Evolutionary conservation across 371 early-diverging fungal species (phyloP).

Genomic region (Mucor saturninus): DNA sequence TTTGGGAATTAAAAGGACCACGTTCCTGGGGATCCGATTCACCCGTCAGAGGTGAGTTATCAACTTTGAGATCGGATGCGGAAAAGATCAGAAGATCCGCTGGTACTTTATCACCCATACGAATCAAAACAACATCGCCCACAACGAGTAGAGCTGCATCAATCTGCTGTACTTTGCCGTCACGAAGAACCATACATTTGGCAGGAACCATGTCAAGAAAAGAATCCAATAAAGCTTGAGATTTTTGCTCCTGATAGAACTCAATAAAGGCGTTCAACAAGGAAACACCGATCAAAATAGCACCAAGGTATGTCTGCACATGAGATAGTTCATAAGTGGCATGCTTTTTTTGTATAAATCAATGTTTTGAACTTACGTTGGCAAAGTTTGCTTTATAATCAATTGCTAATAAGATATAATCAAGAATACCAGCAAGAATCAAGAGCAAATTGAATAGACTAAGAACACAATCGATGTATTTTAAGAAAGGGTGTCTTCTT

Average conservation of each 20-base stretch:
- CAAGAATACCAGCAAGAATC: conserved; percentile 80
- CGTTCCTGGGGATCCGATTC: conserved; percentile 94
- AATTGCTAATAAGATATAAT: conserved; percentile 78
- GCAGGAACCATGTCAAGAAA: conserved; percentile 90
- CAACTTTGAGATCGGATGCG: conserved; percentile 88
- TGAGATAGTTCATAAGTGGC: not conserved
- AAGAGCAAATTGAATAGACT: conserved; percentile 88
- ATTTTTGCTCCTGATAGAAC: conserved; percentile 89
- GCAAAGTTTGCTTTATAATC: conserved; percentile 69
- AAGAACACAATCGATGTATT: conserved; percentile 74
- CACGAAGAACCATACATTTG: conserved; percentile 79
- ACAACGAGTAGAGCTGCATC: conserved; percentile 76
- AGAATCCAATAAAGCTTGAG: conserved; percentile 84
- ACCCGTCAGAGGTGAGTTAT: conserved; percentile 96
- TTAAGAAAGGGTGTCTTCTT: conserved; percentile 69
- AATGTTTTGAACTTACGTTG: conserved; percentile 56
- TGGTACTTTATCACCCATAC: conserved; percentile 93
- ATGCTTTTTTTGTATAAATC: not conserved
- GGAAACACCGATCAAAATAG: conserved; percentile 86
- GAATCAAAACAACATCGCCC: conserved; percentile 88
- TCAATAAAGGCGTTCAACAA: conserved; percentile 92
- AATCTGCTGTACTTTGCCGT: conserved; percentile 65
- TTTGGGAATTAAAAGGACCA: conserved; percentile 51
- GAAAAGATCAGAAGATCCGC: conserved; percentile 85
- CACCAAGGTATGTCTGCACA: conserved; percentile 85